A percentile compares a stretch with the other conserved stretches of the same genome.
Evolutionary conservation across 495 filamentous ascomycete species (phyloP).

Genomic region (Penicillium robsamsonii): DNA sequence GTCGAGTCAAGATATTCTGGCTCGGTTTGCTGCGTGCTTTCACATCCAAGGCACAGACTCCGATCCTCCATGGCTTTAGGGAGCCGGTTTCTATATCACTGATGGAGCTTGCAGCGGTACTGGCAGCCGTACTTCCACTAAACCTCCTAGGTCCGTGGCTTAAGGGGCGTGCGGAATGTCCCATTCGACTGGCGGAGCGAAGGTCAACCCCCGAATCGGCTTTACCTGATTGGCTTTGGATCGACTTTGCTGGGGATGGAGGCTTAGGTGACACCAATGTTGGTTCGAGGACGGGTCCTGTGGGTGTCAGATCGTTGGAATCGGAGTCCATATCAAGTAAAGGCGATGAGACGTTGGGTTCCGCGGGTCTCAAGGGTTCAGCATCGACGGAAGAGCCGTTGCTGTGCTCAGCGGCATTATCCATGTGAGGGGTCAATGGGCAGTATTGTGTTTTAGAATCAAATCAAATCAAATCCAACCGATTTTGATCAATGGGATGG

Average conservation of each 20-base stretch:
- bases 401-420: constrained; percentile 18
- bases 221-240: constrained; percentile 7
- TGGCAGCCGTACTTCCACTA: constrained; percentile 71
- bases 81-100: constrained; percentile 37
- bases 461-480: neutral
- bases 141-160: constrained; percentile 72
- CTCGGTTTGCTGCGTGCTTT: constrained; percentile 97
- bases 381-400: constrained; percentile 43
- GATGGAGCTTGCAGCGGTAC: constrained; percentile 69
- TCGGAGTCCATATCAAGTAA: constrained; percentile 13
- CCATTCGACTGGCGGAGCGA: constrained; percentile 21
- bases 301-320: constrained; percentile 18
- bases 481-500: neutral
- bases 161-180: constrained; percentile 59
- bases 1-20: constrained; percentile 86
- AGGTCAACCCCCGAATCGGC: constrained; percentile 25
- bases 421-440: constrained; percentile 39
- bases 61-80: constrained; percentile 63
- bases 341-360: constrained; percentile 14
- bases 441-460: constrained; percentile 44
- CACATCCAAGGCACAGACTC: constrained; percentile 91
- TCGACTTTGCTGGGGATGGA: constrained; percentile 17
- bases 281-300: constrained; percentile 16
- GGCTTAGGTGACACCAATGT: constrained; percentile 16
- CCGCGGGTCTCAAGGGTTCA: constrained; percentile 16